A percentile compares a stretch with the other conserved stretches of the same genome.
Conservation (phyloP, 768 basidiomycete species). For the Strobilomyces dryophilus region DNA sequence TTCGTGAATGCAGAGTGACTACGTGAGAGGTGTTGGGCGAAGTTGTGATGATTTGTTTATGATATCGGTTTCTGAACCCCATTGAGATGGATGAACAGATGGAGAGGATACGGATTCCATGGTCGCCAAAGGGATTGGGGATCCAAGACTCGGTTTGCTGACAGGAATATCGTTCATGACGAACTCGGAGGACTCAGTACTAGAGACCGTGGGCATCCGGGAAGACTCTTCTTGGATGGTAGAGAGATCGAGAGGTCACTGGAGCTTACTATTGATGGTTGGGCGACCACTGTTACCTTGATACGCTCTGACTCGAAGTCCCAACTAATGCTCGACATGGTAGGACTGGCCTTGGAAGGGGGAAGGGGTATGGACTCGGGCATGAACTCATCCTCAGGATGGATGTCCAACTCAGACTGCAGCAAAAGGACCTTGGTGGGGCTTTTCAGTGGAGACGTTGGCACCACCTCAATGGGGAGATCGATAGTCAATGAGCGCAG, state of each 20-base stretch:
- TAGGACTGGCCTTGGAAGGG: conserved; percentile 30
- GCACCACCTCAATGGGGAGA: conserved; percentile 19
- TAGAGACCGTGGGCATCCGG: conserved; percentile 37
- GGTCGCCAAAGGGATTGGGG: conserved; percentile 32
- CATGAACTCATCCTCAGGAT: conserved; percentile 15
- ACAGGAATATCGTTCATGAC: conserved; percentile 23
- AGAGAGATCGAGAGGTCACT: conserved; percentile 22
- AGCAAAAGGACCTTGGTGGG: conserved; percentile 26
- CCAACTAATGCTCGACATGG: conserved; percentile 16
- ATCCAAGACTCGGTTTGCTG: conserved; percentile 29
- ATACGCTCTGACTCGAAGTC: conserved; percentile 21
- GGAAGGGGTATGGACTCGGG: conserved; percentile 39
- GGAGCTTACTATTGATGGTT: conserved; percentile 18
- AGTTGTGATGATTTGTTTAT: conserved; percentile 80
- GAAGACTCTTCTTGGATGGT: conserved; percentile 28
- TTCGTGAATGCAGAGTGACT: conserved; percentile 50
- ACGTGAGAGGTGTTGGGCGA: conserved; percentile 62
- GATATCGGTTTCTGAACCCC: conserved; percentile 60
- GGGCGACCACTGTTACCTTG: conserved; percentile 7
- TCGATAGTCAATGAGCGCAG: conserved; percentile 36
- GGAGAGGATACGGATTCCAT: conserved; percentile 36
- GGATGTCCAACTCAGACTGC: conserved; percentile 22
- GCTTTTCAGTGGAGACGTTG: conserved; percentile 26
- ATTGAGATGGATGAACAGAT: conserved; percentile 42
- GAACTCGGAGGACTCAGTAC: conserved; percentile 38